Base-by-base conservation (phyloP, 331 rosid species). In the Quercus tomentella region DNA sequence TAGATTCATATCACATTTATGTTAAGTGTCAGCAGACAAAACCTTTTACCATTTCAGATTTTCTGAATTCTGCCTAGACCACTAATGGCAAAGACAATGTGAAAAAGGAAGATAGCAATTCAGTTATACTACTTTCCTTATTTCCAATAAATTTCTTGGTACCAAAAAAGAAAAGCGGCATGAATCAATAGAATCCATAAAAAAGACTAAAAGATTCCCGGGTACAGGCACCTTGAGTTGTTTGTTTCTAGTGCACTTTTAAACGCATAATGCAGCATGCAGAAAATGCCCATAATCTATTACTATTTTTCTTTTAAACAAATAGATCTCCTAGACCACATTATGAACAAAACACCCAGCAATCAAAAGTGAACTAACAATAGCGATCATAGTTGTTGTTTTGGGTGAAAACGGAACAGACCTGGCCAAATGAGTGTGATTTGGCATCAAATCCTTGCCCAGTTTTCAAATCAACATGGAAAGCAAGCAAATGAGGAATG, bases 401-500 rank as follows among this genome's bases (percentile, higher is more conserved):
- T 63, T 17, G 2, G 70, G 23, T 35, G 66, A 56, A n/a, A 52
- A 77, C 10, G 43, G 10, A 37, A 37, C 43, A 37, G 2, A 37
- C 43, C 79, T 82, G 87, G 76, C 97, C 98, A 80, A 92, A 87
- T 25, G 84, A 30, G 18, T 65, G 62, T 66, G 87, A 83, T 86
- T 92, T 83, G 92, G 90, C 77, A 71, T 92, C 85, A 79, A 94
- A 88, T 26, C 98, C 97, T 25, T 6, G 79, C 70, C 94, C 97
- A 25, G 97, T 79, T 88, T 79, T 84, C 80, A 94, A 82, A 92
- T 94, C 97, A 25, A 92, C 84, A 5, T 83, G 88, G 86, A 92
- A 94, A 76, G 86, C 31, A 21, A 81, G 86, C 20, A 86, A 78
- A 41, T 75, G 61, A 21, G 97, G 91, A 84, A 89, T 56, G 41